Base-by-base conservation (phyloP, 768 basidiomycete species). In the Mycena latifolia region DNA sequence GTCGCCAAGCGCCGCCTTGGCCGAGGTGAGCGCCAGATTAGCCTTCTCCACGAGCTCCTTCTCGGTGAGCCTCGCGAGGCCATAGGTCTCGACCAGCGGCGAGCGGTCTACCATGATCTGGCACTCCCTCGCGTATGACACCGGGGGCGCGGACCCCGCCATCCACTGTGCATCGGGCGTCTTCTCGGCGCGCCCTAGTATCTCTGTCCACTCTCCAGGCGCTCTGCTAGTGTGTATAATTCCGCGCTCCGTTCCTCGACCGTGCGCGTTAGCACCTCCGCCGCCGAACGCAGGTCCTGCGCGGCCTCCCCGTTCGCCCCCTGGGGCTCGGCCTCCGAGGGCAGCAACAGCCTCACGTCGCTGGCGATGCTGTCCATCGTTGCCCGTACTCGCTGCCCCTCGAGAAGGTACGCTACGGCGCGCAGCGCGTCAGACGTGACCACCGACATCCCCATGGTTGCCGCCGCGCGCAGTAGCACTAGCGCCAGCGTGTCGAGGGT, bases 1-100 rank as follows among this genome's bases (percentile, higher is more conserved):
- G 18, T 41, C 55, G 25, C 55, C 55, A 12, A 43, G 24, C 1
- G 20, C 28, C 9, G 18, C 25, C 6, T 7, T 24, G 5, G 53
- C 63, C 1, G 14, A 12, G 3, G 1, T 25, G 25, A 48, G 9
- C 3, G 64, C 64, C 18, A 53, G 6, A 6, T 39, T 47, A 1
- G 71, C 71, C 62, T 72, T 72, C 46, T 45, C 35, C 2, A 70
- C 28, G 3, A 69, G 29, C 54, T 63, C 67, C 46, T 55, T 53
- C 46, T 65, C 63, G 5, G 28, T 62, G 25, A 70, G 66, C 24
- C 37, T 28, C 3, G 28, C 35, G 3, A 63, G 6, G 27, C 55
- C 12, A 14, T 37, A 31, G 4, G 9, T 20, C 3, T 41, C 18
- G 8, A 56, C 41, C 4, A 1, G 10, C 6, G 55, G 55, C 9